Conservation (phyloP, 192 early-diverging fungal species). For the Podila horticola region DNA sequence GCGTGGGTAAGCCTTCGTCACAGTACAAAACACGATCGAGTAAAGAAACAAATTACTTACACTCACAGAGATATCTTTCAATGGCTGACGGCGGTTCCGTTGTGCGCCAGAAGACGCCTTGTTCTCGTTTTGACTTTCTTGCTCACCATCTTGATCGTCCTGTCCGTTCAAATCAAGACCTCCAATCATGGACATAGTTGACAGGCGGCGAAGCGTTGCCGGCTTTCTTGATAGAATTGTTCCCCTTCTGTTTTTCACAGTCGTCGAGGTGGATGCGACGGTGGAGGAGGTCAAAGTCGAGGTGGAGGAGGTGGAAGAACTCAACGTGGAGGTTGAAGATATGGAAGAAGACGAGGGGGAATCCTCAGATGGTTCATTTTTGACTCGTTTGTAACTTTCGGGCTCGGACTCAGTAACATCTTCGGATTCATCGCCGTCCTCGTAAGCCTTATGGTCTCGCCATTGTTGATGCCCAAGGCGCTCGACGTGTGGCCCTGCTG, state of each 20-base stretch:
- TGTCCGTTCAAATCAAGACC: neutral
- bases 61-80: too few relatives aligned
- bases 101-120: neutral
- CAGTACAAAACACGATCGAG: too few relatives aligned
- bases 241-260: neutral
- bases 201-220: neutral
- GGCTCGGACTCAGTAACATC: neutral
- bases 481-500: too few relatives aligned
- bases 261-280: neutral
- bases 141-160: conserved; percentile 2
- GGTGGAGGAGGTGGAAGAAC: neutral
- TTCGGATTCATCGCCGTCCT: neutral
- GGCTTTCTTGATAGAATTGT: neutral
- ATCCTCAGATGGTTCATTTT: neutral
- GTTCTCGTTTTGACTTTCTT: neutral
- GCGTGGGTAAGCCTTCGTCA: too few relatives aligned
- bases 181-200: neutral
- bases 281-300: neutral
- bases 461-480: too few relatives aligned
- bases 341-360: neutral
- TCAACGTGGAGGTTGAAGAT: neutral
- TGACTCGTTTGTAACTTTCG: neutral
- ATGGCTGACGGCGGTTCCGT: neutral
- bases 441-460: neutral
- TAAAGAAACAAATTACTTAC: too few relatives aligned